A percentile compares a stretch with the other conserved stretches of the same genome.
These are phyloP conservation scores for Alternaria sp. DNA, from an alignment of 2,329 filamentous ascomycete species.

Conservation along the genomic window DNA sequence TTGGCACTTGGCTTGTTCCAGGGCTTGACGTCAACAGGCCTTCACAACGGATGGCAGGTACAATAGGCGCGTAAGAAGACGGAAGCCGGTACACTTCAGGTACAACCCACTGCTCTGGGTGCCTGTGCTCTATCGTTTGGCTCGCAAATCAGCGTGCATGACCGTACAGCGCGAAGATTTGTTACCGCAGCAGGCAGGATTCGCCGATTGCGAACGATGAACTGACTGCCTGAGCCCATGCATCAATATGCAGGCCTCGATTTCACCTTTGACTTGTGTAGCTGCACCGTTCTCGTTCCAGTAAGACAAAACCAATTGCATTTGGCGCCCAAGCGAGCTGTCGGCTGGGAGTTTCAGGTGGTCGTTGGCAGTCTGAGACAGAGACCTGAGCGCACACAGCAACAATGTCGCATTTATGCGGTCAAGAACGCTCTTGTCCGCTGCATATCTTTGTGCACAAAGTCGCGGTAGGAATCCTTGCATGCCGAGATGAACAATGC, in stretches of 20 bases:
- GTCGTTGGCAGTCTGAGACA: not conserved
- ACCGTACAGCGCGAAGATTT: not conserved
- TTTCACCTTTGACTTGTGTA: not conserved
- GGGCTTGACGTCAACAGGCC: slow-evolving; percentile 6
- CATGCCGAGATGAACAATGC: not conserved
- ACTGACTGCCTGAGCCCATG: not conserved
- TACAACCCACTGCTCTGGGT: slow-evolving; percentile 3
- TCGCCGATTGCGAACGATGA: not conserved
- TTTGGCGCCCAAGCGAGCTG: not conserved
- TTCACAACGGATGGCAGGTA: not conserved
- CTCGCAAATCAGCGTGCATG: not conserved
- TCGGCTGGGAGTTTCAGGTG: not conserved
- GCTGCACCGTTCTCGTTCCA: not conserved
- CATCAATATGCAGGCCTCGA: slow-evolving; percentile 5
- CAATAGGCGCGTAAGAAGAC: slow-evolving; percentile 1
- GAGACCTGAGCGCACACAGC: not conserved
- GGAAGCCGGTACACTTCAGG: slow-evolving; percentile 8
- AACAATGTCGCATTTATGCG: not conserved
- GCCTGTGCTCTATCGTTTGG: not conserved
- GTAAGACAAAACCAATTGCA: not conserved
- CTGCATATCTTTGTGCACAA: slow-evolving; percentile 7
- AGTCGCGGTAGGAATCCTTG: not conserved
- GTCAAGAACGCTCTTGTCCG: not conserved
- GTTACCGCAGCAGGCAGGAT: not conserved
- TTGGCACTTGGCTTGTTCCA: not conserved